Conservation (phyloP, 257 asterid species). For the Prunella vulgaris region DNA sequence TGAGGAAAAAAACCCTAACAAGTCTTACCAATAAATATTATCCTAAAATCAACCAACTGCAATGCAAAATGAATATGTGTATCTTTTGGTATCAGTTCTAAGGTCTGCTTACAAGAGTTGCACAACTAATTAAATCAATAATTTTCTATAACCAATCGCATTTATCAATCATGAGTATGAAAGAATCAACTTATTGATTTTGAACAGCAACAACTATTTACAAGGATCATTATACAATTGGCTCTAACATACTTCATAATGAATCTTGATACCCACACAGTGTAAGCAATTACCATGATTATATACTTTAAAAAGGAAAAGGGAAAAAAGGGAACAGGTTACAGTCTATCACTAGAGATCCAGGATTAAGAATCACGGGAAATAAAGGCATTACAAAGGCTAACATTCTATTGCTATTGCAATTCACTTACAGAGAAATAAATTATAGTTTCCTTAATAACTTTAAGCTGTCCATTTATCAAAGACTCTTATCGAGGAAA, state of each 20-base stretch:
- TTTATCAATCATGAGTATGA: neutral
- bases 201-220: neutral
- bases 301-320: neutral
- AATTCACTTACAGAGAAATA: neutral
- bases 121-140: too few relatives aligned
- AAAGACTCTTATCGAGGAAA: neutral
- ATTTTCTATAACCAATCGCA: neutral
- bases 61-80: too few relatives aligned
- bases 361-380: neutral
- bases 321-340: too few relatives aligned
- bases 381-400: neutral
- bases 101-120: too few relatives aligned
- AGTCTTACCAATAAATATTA: too few relatives aligned
- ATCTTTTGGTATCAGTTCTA: too few relatives aligned
- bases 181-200: neutral
- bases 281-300: neutral
- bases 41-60: too few relatives aligned
- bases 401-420: neutral
- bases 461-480: constrained; percentile 7
- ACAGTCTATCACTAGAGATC: neutral
- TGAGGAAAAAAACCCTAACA: too few relatives aligned
- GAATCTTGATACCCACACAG: neutral
- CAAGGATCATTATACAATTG: neutral
- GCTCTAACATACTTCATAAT: neutral
- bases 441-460: neutral